phyloP scores from a whole-genome alignment of 352 stramenopile genomes.

The Pythium chondricola region DNA sequence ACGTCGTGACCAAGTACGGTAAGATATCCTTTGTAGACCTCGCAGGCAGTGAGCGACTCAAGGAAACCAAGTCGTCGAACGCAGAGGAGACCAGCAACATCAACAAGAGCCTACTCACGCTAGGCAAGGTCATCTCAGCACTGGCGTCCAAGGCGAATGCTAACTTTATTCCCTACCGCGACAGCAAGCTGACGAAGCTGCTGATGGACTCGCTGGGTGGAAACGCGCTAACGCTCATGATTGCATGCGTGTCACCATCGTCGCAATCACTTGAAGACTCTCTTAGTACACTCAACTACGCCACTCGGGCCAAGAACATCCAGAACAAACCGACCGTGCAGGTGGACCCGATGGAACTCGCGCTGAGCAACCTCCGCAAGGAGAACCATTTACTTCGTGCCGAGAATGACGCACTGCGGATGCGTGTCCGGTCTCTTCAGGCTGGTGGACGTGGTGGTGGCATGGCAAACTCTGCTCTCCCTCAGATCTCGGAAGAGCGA shows the following conservation, averaged over 20 bases:
- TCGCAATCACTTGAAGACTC: conserved; percentile 56
- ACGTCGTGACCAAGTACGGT: conserved; percentile 50
- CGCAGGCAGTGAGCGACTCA: conserved; percentile 64
- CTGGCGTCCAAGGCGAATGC: conserved; percentile 39
- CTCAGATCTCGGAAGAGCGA: conserved; percentile 13
- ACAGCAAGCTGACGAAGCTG: conserved; percentile 84
- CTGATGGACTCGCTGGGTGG: conserved; percentile 82
- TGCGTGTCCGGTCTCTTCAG: conserved; percentile 31
- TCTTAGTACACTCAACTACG: conserved; percentile 83
- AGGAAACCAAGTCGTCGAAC: conserved; percentile 67
- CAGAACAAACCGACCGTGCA: conserved; percentile 73
- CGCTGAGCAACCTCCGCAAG: conserved; percentile 50
- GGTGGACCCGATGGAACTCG: conserved; percentile 54
- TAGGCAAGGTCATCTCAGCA: conserved; percentile 83
- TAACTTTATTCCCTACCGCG: conserved; percentile 71
- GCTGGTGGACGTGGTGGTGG: conserved; percentile 3
- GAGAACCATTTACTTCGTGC: conserved; percentile 52
- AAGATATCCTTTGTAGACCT: conserved; percentile 84
- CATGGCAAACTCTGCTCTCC: not conserved
- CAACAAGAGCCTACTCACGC: conserved; percentile 76
- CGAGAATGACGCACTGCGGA: conserved; percentile 55
- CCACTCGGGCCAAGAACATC: conserved; percentile 80
- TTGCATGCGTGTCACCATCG: conserved; percentile 75
- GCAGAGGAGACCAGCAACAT: conserved; percentile 78
- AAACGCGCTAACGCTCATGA: conserved; percentile 79